Base-by-base conservation (phyloP, 352 stramenopile genomes). In the Pythium rishiriense region DNA sequence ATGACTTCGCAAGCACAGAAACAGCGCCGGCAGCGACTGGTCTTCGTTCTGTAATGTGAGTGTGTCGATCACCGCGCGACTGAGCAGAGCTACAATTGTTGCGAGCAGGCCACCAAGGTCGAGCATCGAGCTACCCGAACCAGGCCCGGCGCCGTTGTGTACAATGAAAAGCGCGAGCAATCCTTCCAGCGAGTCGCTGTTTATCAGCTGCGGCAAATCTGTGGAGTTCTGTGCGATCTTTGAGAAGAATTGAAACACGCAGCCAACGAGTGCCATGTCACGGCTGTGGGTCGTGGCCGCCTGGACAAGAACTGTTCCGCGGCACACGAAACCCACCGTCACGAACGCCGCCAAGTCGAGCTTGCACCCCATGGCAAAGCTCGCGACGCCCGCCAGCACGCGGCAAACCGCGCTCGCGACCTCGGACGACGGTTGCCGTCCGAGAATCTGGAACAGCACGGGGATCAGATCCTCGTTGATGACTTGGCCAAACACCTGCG, bases 351-450 rank as follows among this genome's bases (percentile, higher is more conserved):
- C 72, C 6, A 93, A 25, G 51, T 91, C 84, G 24, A 91, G 57
- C 24, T 79, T 83, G 42, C 81, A 85, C 11, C 77, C 51, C 10
- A 65, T 49, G 4, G 83, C 80, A 69, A 90, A 90, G 17, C 78
- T 73, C 1, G 85, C 86, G 14, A 96, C 48, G 3, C 78, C 71
- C 26, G 91, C 88, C 6, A 97, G 66, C 4, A 97, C 83, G 9
- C 79, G 65, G 26, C 87, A 92, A 1, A 81, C 68, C 0, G 72
- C 66, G 0, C 63, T 59, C 14, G 76, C 65, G 1, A 87, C 77
- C 22, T 96, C 84, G 19, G 79, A 45, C 0, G 73, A 81, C 11
- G 63, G 66, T 26, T 91, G 81, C 25, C 81, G 79, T 22, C 92
- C 78, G 22, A 96, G 52, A 3, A 77, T 51, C 43, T 62, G 61